A percentile compares a stretch with the other conserved stretches of the same genome.
Conservation (phyloP, 2,329 filamentous ascomycete species). For the Penicillium sp. region DNA sequence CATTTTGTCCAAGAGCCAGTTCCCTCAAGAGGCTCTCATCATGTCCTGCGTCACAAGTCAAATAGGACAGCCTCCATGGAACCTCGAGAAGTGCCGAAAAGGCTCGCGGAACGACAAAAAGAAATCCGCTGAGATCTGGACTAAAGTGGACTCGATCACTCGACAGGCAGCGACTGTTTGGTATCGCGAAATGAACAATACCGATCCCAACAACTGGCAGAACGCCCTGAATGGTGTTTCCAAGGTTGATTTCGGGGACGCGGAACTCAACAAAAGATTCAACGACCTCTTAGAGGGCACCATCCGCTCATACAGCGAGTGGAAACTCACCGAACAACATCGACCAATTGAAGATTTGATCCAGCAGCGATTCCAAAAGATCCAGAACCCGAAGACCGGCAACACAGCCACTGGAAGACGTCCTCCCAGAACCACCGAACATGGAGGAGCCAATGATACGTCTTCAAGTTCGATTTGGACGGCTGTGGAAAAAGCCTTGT, state of each 20-base stretch:
- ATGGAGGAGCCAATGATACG: background rate
- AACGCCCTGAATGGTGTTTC: background rate
- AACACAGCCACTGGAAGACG: background rate
- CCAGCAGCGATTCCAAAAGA: background rate
- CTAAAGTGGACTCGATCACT: background rate
- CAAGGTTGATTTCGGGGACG: background rate
- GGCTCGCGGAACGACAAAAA: background rate
- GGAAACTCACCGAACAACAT: background rate
- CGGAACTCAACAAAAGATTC: background rate
- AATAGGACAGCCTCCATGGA: conserved; percentile 23
- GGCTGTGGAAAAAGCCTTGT: background rate
- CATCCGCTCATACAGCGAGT: background rate
- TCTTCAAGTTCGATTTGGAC: background rate
- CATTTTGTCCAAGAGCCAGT: conserved; percentile 42
- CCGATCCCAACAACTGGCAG: background rate
- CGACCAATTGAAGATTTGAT: background rate
- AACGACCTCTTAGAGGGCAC: background rate
- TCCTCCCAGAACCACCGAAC: background rate
- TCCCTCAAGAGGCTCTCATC: conserved; percentile 33
- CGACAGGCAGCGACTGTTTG: background rate
- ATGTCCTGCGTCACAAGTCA: conserved; percentile 44
- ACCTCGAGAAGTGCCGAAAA: conserved; percentile 20
- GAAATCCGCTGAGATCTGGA: background rate
- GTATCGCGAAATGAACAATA: background rate
- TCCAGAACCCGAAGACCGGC: background rate